Evolutionary conservation across 2,329 filamentous ascomycete species (phyloP).

Genomic region (Akanthomyces dipterigenus): DNA sequence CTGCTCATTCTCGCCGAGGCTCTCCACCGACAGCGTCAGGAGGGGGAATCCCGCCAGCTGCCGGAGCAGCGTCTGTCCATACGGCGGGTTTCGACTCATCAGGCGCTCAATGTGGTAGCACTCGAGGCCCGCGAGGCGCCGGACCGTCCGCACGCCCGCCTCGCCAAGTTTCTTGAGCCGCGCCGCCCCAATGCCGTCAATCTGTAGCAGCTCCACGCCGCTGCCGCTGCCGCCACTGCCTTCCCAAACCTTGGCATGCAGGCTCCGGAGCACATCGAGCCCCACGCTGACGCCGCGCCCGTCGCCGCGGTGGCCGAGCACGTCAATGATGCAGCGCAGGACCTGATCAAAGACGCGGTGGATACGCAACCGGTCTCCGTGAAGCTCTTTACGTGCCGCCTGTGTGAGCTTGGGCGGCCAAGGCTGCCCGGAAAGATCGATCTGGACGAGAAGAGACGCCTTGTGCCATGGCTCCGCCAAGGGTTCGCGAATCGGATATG

Average conservation of each 20-base stretch:
- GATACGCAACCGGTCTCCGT: slow-evolving; percentile 25
- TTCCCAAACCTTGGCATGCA: slow-evolving; percentile 76
- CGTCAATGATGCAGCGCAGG: slow-evolving; percentile 32
- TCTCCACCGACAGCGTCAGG: slow-evolving; percentile 31
- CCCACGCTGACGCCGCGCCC: slow-evolving; percentile 60
- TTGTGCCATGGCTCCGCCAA: slow-evolving; percentile 64
- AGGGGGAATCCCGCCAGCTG: slow-evolving; percentile 63
- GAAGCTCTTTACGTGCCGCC: slow-evolving; percentile 26
- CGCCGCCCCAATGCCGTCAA: slow-evolving; percentile 70
- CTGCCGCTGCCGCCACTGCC: slow-evolving; percentile 65
- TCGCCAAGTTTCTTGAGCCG: slow-evolving; percentile 67
- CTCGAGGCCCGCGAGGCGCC: slow-evolving; percentile 60
- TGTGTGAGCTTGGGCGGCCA: slow-evolving; percentile 44
- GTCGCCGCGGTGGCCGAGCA: slow-evolving; percentile 43
- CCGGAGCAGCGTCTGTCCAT: slow-evolving; percentile 63
- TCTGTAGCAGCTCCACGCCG: slow-evolving; percentile 73
- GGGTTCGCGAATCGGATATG: slow-evolving; percentile 27
- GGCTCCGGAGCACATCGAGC: slow-evolving; percentile 69
- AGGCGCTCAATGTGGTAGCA: slow-evolving; percentile 68
- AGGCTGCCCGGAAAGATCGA: slow-evolving; percentile 57
- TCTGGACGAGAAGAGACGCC: slow-evolving; percentile 67
- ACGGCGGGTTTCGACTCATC: slow-evolving; percentile 74
- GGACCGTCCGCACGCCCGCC: slow-evolving; percentile 64
- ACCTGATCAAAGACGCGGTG: slow-evolving; percentile 26
- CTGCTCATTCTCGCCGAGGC: slow-evolving; percentile 1